Percentiles rank a stretch among this genome's conserved stretches.
Evolutionary conservation across 495 filamentous ascomycete genomes (phyloP).

Genomic region (Hypoxylon lienhwacheense): DNA sequence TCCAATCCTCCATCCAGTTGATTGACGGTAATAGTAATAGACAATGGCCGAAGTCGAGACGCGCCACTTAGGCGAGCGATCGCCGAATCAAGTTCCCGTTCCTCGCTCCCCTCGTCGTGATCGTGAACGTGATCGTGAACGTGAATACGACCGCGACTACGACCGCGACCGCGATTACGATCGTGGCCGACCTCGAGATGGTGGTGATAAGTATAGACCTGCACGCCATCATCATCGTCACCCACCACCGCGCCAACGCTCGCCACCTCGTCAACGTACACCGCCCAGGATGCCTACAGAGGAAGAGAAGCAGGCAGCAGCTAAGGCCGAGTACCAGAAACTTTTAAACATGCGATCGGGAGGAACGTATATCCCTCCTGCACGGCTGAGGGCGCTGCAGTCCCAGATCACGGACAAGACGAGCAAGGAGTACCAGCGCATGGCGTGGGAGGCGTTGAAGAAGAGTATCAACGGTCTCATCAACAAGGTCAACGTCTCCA

Average conservation of each 20-base stretch:
- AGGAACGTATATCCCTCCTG: conserved; percentile 94
- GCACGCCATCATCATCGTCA: conserved; percentile 22
- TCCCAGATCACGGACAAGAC: conserved; percentile 95
- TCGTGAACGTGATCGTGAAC: conserved; percentile 35
- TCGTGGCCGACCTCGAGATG: conserved; percentile 45
- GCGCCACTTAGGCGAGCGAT: conserved; percentile 32
- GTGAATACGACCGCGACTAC: too few relatives aligned
- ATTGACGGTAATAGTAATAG: conserved; percentile 3
- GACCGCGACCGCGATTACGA: conserved; percentile 36
- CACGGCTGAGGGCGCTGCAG: conserved; percentile 85
- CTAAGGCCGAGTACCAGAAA: conserved; percentile 90
- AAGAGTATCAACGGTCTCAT: conserved; percentile 98
- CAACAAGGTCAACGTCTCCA: conserved; percentile 96
- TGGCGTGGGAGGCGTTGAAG: conserved; percentile 98
- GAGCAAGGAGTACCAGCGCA: conserved; percentile 96
- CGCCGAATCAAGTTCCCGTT: conserved; percentile 27
- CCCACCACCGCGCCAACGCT: conserved; percentile 33
- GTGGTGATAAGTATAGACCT: conserved; percentile 48
- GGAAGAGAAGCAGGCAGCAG: conserved; percentile 75
- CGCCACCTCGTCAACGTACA: conserved; percentile 50
- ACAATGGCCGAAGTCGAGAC: conserved; percentile 40
- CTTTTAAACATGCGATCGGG: conserved; percentile 87
- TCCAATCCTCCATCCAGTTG: background rate
- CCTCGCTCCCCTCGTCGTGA: conserved; percentile 36
- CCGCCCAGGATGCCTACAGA: conserved; percentile 63